Base-by-base conservation (phyloP, 2,329 filamentous ascomycete genomes). In the Diaporthe amygdali region DNA sequence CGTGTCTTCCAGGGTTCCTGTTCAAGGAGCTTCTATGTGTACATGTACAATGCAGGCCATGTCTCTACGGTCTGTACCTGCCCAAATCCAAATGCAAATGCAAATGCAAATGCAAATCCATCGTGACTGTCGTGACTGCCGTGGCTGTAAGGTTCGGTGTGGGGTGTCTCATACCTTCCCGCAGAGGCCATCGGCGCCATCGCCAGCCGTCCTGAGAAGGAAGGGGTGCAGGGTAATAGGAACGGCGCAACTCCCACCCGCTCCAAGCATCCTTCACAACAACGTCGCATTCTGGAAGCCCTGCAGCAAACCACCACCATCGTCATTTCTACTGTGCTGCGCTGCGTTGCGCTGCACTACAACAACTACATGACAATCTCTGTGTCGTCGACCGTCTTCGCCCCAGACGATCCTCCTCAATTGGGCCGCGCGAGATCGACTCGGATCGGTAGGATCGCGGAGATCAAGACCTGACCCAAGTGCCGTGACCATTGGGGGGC, bases 401-500 rank as follows among this genome's bases (percentile, higher is more conserved):
- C 59, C 44, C 44, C 9, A 64, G 41, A 49, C 30, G 59, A 64
- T 64, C 59, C 15, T 30, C 41, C 34, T 64, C 59, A 64, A 25
- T 37, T 64, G 44, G 44, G 59, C 44, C 44, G 59, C 30, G 20
- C 59, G 59, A 64, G 59, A 49, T 64, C 59, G 59, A 64, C 59
- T 64, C 59, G 59, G 59, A 37, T 64, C 59, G 56, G 59, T 64
- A 64, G 59, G 59, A 64, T 64, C 41, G 46, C 59, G 59, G 30
- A 64, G 59, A 64, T 64, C 59, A 64, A 12, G 27, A 25, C 59
- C 10, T 63, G 41, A 34, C 30, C 27, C 59, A 49, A 63, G 39
- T 63, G 59, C 59, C 59, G 59, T 37, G 59, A 5, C 41, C 10
- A 15, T 34, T 47, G 56, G 39, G 56, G 37, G 56, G 22, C 55